Evolutionary conservation across 2,329 filamentous ascomycete species (phyloP).

Genomic region (Neofusicoccum ribis): DNA sequence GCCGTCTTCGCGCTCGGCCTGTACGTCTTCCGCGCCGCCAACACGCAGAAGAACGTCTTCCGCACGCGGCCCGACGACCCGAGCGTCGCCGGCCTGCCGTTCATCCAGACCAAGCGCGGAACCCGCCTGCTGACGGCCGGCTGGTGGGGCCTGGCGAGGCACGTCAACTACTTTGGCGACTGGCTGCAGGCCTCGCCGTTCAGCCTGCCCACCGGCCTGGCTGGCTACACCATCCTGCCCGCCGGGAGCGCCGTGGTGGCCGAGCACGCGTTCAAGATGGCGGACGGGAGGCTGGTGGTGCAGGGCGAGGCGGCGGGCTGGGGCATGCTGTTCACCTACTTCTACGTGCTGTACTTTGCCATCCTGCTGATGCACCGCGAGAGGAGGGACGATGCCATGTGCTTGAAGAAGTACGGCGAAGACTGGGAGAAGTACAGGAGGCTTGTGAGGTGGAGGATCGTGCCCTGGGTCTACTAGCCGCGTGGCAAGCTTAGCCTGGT

Average conservation of each 20-base stretch:
- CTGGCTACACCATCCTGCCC: constrained; percentile 71
- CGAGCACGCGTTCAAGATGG: constrained; percentile 23
- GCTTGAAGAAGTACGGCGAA: constrained; percentile 82
- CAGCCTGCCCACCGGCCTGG: constrained; percentile 79
- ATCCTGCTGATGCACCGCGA: constrained; percentile 84
- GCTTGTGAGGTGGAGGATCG: constrained; percentile 76
- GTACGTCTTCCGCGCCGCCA: constrained; percentile 86
- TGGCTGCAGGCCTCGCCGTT: constrained; percentile 94
- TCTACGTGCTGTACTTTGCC: constrained; percentile 90
- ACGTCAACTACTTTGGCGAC: constrained; percentile 95
- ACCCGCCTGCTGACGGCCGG: constrained; percentile 79
- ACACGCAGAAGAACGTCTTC: constrained; percentile 94
- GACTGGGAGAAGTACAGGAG: constrained; percentile 90
- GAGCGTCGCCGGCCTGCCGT: constrained; percentile 74
- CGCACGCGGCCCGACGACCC: constrained; percentile 82
- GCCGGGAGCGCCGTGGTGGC: constrained; percentile 24
- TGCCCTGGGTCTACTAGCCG: constrained; percentile 77
- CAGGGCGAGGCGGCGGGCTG: constrained; percentile 70
- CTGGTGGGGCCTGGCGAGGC: constrained; percentile 89
- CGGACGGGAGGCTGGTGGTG: constrained; percentile 51
- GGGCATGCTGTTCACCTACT: constrained; percentile 88
- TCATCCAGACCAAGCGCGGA: constrained; percentile 80
- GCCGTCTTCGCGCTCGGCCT: constrained; percentile 73
- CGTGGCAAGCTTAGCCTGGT: too few relatives aligned
- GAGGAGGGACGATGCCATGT: constrained; percentile 86